These are phyloP conservation scores for Solanum virginianum DNA, from an alignment of 257 asterid species.

Conservation along the genomic window DNA sequence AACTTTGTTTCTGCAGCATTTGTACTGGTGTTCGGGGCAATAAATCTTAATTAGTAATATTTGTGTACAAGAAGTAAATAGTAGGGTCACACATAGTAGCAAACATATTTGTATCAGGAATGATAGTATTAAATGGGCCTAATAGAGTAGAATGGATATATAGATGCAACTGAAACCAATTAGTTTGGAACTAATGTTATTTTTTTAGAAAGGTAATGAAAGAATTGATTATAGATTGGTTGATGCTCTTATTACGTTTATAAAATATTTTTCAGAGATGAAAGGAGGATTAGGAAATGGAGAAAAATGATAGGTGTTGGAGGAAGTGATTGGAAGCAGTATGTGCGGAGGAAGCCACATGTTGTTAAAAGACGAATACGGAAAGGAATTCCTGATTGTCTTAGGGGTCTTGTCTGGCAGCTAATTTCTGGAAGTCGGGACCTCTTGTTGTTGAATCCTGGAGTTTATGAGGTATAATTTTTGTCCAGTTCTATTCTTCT, in stretches of 20 bases:
- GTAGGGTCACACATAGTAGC: background rate
- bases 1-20: background rate
- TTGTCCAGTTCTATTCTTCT: background rate
- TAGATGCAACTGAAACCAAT: background rate
- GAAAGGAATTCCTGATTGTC: slow-evolving; percentile 98
- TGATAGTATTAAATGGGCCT: background rate
- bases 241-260: background rate
- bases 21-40: background rate
- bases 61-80: background rate
- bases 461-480: slow-evolving; percentile 78
- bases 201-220: background rate
- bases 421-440: slow-evolving; percentile 96
- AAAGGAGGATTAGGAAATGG: slow-evolving; percentile 92
- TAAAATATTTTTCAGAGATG: slow-evolving; percentile 47
- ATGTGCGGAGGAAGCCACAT: slow-evolving; percentile 84
- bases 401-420: slow-evolving; percentile 98
- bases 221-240: background rate
- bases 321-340: slow-evolving; percentile 98
- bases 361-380: slow-evolving; percentile 93
- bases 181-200: background rate
- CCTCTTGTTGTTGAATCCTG: slow-evolving; percentile 95
- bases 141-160: background rate
- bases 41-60: background rate
- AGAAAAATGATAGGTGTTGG: slow-evolving; percentile 99
- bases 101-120: background rate